Conservation (phyloP, 768 basidiomycete genomes). For the Multifurca ochricompacta region DNA sequence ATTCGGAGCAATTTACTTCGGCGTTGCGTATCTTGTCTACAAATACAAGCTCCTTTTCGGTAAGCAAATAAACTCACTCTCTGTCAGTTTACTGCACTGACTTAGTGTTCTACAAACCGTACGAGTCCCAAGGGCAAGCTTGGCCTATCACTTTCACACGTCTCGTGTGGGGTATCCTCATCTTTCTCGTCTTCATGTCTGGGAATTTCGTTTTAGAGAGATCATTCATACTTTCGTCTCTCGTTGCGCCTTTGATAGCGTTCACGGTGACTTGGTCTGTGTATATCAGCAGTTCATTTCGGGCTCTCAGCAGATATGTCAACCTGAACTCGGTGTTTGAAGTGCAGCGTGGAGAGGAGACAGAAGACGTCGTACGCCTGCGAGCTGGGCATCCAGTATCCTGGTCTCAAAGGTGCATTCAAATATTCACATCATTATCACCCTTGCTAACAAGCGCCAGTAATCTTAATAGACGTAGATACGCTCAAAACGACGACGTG, state of each 20-base stretch:
- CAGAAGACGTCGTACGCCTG: conserved; percentile 66
- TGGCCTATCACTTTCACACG: conserved; percentile 95
- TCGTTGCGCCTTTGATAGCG: conserved; percentile 67
- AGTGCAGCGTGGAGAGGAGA: conserved; percentile 83
- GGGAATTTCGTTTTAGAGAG: conserved; percentile 79
- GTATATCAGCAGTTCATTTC: conserved; percentile 60
- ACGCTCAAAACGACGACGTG: conserved; percentile 90
- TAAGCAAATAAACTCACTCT: conserved; percentile 32
- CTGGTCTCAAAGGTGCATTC: conserved; percentile 73
- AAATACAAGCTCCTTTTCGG: conserved; percentile 97
- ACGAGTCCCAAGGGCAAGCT: conserved; percentile 94
- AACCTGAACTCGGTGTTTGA: conserved; percentile 82
- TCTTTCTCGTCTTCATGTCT: conserved; percentile 95
- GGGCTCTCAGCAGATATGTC: conserved; percentile 71
- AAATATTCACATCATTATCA: neutral
- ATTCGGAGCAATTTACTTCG: conserved; percentile 95
- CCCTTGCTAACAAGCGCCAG: conserved; percentile 31
- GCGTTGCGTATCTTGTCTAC: conserved; percentile 92
- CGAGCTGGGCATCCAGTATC: conserved; percentile 81
- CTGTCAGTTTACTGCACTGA: neutral
- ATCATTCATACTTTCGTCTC: conserved; percentile 48
- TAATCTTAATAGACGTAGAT: conserved; percentile 77
- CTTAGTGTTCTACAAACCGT: conserved; percentile 95
- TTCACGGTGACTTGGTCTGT: conserved; percentile 78
- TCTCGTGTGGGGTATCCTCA: conserved; percentile 85